Evolutionary conservation across 495 filamentous ascomycete genomes (phyloP).

Genomic region (Patellaria atrata): DNA sequence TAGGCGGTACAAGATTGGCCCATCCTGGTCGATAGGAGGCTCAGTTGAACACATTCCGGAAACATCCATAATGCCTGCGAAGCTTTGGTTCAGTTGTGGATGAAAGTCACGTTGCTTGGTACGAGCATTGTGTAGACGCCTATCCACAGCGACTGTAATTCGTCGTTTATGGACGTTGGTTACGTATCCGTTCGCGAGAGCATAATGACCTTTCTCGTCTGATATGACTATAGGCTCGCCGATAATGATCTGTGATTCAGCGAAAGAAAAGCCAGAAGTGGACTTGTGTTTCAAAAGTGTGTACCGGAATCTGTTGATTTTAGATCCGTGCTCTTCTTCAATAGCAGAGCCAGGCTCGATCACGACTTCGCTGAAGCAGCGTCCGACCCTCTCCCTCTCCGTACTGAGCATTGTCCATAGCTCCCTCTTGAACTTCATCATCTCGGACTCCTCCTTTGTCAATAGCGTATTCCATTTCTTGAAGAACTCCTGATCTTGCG

Average conservation of each 20-base stretch:
- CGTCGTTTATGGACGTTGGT: slow-evolving; percentile 53
- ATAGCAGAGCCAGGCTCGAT: slow-evolving; percentile 61
- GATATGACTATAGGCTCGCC: slow-evolving; percentile 95
- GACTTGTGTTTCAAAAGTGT: slow-evolving; percentile 55
- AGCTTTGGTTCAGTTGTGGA: slow-evolving; percentile 59
- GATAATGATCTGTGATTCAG: slow-evolving; percentile 76
- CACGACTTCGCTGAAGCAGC: slow-evolving; percentile 60
- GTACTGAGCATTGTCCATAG: slow-evolving; percentile 89
- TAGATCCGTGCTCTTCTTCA: slow-evolving; percentile 50
- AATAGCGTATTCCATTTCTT: slow-evolving; percentile 85
- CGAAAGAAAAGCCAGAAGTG: slow-evolving; percentile 53
- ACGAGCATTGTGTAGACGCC: slow-evolving; percentile 72
- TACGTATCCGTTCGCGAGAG: slow-evolving; percentile 81
- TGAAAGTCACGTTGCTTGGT: slow-evolving; percentile 63
- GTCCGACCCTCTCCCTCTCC: slow-evolving; percentile 73
- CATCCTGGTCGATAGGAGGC: slow-evolving; percentile 28
- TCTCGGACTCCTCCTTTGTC: slow-evolving; percentile 84
- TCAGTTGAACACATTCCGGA: slow-evolving; percentile 34
- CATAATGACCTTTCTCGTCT: slow-evolving; percentile 88
- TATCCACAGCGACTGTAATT: slow-evolving; percentile 79
- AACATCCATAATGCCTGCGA: slow-evolving; percentile 85
- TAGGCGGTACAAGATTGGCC: slow-evolving; percentile 60
- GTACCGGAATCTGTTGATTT: slow-evolving; percentile 85
- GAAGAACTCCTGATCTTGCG: slow-evolving; percentile 67
- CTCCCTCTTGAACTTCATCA: slow-evolving; percentile 69